Conservation (phyloP, 2,329 filamentous ascomycete species). For the Aspergillus sp. region DNA sequence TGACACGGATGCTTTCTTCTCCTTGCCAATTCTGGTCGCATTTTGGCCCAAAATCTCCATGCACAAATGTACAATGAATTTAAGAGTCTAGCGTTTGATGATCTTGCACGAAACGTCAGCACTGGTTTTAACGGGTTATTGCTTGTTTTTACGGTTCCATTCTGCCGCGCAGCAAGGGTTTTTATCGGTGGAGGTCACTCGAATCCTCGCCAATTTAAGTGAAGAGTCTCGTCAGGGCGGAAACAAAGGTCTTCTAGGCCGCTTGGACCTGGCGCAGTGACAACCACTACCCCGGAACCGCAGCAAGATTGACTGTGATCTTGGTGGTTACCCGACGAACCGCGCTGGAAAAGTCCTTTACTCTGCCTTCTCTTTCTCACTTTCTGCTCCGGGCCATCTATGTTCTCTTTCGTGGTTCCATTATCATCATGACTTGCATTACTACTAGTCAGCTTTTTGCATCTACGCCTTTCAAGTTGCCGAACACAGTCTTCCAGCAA, state of each 20-base stretch:
- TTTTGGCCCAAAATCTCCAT: conserved; percentile 70
- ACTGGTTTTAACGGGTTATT: conserved; percentile 62
- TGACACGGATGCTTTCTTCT: conserved; percentile 63
- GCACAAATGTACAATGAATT: conserved; percentile 73
- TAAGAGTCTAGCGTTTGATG: conserved; percentile 63
- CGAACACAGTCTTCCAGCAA: conserved; percentile 21
- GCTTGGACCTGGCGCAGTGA: conserved; percentile 51
- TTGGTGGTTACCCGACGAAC: conserved; percentile 52
- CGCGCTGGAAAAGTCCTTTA: conserved; percentile 47
- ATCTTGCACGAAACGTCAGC: conserved; percentile 52
- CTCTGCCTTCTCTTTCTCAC: conserved; percentile 7
- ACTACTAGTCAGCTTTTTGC: conserved; percentile 20
- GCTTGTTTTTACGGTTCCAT: conserved; percentile 59
- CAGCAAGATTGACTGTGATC: conserved; percentile 53
- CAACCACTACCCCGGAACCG: conserved; percentile 43
- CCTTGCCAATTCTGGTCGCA: conserved; percentile 64
- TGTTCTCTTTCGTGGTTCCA: conserved; percentile 13
- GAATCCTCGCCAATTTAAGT: conserved; percentile 56
- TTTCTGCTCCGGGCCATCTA: conserved; percentile 12
- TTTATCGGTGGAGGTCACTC: conserved; percentile 53
- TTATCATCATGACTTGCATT: conserved; percentile 22
- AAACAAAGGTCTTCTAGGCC: conserved; percentile 31
- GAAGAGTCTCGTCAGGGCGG: conserved; percentile 23
- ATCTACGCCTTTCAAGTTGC: conserved; percentile 20
- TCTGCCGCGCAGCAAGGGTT: conserved; percentile 48